Conservation (phyloP, 805 yeast species). For the Saturnispora sekii region DNA sequence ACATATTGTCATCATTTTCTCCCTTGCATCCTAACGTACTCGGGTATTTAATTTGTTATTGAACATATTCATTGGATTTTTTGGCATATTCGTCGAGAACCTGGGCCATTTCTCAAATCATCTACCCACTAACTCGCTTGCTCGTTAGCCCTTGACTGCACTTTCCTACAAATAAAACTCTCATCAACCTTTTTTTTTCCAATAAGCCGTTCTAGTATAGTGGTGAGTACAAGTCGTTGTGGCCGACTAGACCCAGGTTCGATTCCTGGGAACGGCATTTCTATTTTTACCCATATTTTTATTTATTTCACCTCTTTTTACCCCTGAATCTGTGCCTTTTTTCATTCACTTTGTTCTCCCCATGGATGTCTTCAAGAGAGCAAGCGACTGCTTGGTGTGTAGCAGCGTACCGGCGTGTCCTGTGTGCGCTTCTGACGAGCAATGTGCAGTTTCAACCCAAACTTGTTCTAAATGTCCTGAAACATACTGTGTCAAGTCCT, state of each 20-base stretch:
- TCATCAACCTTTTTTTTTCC: no score
- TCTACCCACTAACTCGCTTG: no score
- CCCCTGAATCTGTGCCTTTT: slow-evolving; percentile 1
- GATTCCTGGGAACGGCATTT: slow-evolving; percentile 21
- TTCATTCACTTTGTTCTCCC: background rate
- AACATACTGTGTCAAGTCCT: slow-evolving; percentile 36
- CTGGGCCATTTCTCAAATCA: no score
- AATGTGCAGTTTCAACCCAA: slow-evolving; percentile 45
- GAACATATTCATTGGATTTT: no score
- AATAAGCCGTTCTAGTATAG: slow-evolving; percentile 20
- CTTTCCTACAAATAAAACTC: no score
- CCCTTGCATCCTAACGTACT: no score
- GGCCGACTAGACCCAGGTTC: slow-evolving; percentile 22
- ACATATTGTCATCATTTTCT: no score
- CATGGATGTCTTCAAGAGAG: background rate
- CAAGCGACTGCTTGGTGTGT: slow-evolving; percentile 22
- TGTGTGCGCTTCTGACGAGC: slow-evolving; percentile 39
- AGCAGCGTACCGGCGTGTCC: slow-evolving; percentile 41
- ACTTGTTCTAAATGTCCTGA: slow-evolving; percentile 51
- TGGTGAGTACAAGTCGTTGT: slow-evolving; percentile 21
- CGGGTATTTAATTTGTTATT: no score
- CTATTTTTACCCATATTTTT: no score
- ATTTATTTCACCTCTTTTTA: background rate
- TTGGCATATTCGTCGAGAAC: no score
- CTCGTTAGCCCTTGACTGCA: no score